Evolutionary conservation across 1,284 basidiomycete species (phyloP), one percentile per base, ranked within the genome.

Genomic region (Cryptococcus depauperatus): DNA sequence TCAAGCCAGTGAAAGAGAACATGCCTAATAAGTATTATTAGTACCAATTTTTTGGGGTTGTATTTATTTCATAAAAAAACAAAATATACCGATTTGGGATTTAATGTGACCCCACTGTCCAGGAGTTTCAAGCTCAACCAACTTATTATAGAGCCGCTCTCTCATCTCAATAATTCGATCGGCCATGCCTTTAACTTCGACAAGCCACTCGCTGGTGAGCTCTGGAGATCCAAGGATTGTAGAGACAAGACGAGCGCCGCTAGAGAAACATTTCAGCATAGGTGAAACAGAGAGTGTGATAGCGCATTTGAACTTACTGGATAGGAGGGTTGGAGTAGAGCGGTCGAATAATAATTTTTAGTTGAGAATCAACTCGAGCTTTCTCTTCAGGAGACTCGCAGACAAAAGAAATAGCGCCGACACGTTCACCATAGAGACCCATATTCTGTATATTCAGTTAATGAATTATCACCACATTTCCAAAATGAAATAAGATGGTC

Each of bases 321-420:
- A 92, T 73, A 16, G 95, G 93, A 44, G 93, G 95, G 78, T 96
- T 97, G 48, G 93, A 98, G 78, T 98, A 98, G 79, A 97, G 83
- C 28, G 93, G 95, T 27, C 95, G 85, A 56, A 99, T 85, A 58
- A 96, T 76, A 61, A 97, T 95, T 79, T 96, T 96, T 66, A 92
- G 72, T 73, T 97, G 95, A 68, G 84, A 88, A 70, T 90, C 84
- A 41, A 93, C 82, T 41, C 90, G 82, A 39, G 83, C 85, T 69
- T 84, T 88, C 72, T 95, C 90, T 55, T 85, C 86, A 40, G 81
- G 74, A 55, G 79, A 79, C 48, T 73, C 70, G 37, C 80, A 81
- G 41, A 84, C 81, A 59, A 96, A 70, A 19, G 88, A 91, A 78
- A 98, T 89, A n/a, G 87, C 84, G 18, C 92, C 92, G 48, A 89